phyloP scores from a whole-genome alignment of 192 early-diverging fungal genomes.

The Linnemannia zychae region DNA sequence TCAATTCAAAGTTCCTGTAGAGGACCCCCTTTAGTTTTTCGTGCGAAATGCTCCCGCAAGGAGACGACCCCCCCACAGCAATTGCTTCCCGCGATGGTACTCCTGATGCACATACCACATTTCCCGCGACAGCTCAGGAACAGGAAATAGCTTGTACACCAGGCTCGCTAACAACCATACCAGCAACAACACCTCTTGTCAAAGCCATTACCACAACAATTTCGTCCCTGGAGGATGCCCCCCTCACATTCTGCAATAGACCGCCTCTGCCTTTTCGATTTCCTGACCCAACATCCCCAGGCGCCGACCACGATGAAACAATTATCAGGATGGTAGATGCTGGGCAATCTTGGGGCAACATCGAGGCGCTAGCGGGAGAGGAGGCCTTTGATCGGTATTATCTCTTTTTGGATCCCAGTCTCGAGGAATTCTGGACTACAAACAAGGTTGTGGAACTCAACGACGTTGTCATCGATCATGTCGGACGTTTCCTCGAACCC shows the following conservation, averaged over 20 bases:
- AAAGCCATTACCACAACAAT: background rate
- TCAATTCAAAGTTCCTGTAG: background rate
- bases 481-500: background rate
- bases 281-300: background rate
- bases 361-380: background rate
- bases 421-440: slow-evolving; percentile 5
- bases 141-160: background rate
- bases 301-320: slow-evolving; percentile 21
- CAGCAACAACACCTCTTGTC: background rate
- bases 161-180: background rate
- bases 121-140: background rate
- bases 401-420: slow-evolving; percentile 16
- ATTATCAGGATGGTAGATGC: slow-evolving; percentile 25
- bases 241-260: background rate
- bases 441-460: slow-evolving; percentile 6
- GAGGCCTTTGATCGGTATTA: slow-evolving; percentile 45
- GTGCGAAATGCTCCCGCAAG: background rate
- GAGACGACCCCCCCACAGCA: background rate
- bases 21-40: no score
- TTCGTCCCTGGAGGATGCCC: background rate
- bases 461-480: background rate
- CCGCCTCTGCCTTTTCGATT: slow-evolving; percentile 16
- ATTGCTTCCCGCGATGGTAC: background rate
- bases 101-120: no score
- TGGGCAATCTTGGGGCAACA: slow-evolving; percentile 24